Percentiles rank a stretch among this genome's conserved stretches.
phyloP scores from a whole-genome alignment of 2,329 filamentous ascomycete species.

The Stagonosporopsis rhizophila region DNA sequence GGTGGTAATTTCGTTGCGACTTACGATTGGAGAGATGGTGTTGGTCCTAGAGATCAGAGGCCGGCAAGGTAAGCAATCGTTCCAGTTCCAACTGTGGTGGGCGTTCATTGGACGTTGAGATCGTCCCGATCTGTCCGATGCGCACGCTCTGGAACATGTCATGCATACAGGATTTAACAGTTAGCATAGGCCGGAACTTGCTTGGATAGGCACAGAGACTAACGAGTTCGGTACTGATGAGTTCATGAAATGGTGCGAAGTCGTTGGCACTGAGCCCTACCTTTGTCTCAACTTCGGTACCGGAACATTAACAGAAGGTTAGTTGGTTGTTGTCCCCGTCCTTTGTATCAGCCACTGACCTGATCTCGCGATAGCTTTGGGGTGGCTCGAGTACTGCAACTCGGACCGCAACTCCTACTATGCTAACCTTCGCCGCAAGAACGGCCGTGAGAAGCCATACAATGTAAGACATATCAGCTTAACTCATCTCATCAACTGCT shows the following conservation, averaged over 20 bases:
- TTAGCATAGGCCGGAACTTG: conserved; percentile 69
- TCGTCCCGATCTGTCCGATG: not conserved
- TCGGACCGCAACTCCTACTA: conserved; percentile 78
- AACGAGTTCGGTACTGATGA: conserved; percentile 87
- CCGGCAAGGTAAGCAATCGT: conserved; percentile 57
- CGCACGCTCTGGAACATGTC: not conserved
- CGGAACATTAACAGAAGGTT: conserved; percentile 64
- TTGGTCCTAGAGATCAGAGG: conserved; percentile 75
- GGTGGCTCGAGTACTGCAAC: conserved; percentile 89
- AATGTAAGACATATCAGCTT: conserved; percentile 54
- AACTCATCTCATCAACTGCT: not conserved
- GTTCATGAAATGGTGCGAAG: conserved; percentile 81
- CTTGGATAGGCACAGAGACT: conserved; percentile 77
- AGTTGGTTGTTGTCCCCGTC: not conserved
- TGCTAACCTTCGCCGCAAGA: conserved; percentile 77
- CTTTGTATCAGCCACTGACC: conserved; percentile 29
- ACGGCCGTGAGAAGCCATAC: conserved; percentile 79
- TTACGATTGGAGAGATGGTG: conserved; percentile 84
- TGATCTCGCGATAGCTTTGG: conserved; percentile 61
- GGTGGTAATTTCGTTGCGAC: conserved; percentile 86
- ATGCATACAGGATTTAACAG: conserved; percentile 15
- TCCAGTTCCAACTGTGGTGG: not conserved
- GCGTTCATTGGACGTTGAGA: not conserved
- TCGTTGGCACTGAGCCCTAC: conserved; percentile 78
- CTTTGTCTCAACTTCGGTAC: conserved; percentile 83